Percentiles rank a stretch among this genome's conserved stretches.
These are phyloP conservation scores for Hericium alpestre DNA, from an alignment of 768 basidiomycete species.

Conservation along the genomic window DNA sequence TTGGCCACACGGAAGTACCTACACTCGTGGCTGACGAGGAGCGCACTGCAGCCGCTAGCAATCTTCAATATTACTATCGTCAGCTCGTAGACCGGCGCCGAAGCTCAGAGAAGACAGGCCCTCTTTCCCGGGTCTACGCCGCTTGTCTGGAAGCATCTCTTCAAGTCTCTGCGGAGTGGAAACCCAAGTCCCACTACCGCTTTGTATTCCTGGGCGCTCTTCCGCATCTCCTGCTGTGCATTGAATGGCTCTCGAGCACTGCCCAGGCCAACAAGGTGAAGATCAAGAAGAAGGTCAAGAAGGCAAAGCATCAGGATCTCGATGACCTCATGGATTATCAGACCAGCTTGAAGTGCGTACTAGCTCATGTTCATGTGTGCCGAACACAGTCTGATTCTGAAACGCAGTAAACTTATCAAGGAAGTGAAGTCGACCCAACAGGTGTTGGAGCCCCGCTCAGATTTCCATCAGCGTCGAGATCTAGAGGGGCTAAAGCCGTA, in stretches of 20 bases:
- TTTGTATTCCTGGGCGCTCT: slow-evolving; percentile 11
- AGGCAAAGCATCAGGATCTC: slow-evolving; percentile 4
- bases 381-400: not conserved
- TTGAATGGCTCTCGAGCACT: not conserved
- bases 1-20: not conserved
- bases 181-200: slow-evolving; percentile 4
- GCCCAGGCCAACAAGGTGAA: slow-evolving; percentile 3
- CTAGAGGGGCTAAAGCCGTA: not conserved
- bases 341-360: not conserved
- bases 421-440: not conserved
- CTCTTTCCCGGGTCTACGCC: too few species aligned
- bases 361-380: not conserved
- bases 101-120: too few species aligned
- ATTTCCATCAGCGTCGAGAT: not conserved
- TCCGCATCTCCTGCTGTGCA: slow-evolving; percentile 8
- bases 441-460: not conserved
- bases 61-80: too few species aligned
- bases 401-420: not conserved
- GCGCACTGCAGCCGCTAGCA: not conserved
- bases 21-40: not conserved
- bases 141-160: too few species aligned
- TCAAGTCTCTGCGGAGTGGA: too few species aligned
- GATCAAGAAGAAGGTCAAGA: slow-evolving; percentile 1
- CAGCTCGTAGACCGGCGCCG: too few species aligned
- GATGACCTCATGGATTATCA: slow-evolving; percentile 7